phyloP scores from a whole-genome alignment of 148 eudicot species.

The Pouteria glomerata region DNA sequence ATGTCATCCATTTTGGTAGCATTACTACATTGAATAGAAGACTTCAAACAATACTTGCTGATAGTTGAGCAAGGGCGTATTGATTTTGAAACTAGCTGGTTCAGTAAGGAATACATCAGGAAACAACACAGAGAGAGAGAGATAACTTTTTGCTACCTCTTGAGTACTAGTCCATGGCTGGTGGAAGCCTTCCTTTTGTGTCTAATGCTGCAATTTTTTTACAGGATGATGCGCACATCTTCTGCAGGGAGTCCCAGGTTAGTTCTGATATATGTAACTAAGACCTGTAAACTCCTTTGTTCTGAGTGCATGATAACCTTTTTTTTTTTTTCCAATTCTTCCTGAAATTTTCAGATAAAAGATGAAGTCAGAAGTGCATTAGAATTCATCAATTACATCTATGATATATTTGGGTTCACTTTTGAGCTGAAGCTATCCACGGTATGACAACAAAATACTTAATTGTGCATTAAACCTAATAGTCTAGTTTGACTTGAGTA shows the following conservation, averaged over 20 bases:
- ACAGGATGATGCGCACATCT: slow-evolving; percentile 99
- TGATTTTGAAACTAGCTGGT: background rate
- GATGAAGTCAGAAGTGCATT: slow-evolving; percentile 81
- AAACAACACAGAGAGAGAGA: background rate
- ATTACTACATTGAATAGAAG: background rate
- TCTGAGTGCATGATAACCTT: background rate
- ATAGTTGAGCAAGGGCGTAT: background rate
- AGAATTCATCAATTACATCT: slow-evolving; percentile 65
- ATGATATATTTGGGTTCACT: slow-evolving; percentile 78
- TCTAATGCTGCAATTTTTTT: slow-evolving; percentile 22
- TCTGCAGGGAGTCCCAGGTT: slow-evolving; percentile 96
- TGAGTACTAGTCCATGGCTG: background rate
- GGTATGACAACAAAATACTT: slow-evolving; percentile 29
- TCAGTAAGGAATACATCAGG: background rate
- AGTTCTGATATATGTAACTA: slow-evolving; percentile 22
- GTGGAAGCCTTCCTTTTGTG: slow-evolving; percentile 2
- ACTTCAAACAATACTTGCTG: background rate
- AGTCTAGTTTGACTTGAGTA: background rate
- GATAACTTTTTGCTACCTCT: background rate
- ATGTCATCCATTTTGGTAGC: background rate
- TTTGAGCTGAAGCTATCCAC: slow-evolving; percentile 94
- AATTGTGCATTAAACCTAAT: background rate
- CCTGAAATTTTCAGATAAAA: slow-evolving; percentile 67
- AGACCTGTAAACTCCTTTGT: background rate
- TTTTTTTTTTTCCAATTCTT: too few relatives aligned